Conservation (phyloP, 306 rosid species). For the Acacia crassicarpa region DNA sequence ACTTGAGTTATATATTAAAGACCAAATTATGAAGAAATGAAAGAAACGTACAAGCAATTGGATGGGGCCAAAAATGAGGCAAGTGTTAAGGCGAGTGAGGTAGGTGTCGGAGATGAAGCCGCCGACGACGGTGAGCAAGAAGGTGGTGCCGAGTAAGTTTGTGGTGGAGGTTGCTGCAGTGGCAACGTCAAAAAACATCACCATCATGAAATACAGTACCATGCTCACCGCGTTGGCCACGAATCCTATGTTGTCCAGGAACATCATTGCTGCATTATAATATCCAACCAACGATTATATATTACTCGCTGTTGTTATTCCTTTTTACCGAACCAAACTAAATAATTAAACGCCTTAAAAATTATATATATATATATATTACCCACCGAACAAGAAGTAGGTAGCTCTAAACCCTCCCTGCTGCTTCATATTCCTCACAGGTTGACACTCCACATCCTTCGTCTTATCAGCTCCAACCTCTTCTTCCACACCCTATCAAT, state of each 20-base stretch:
- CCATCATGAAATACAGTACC: constrained; percentile 48
- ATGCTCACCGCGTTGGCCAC: constrained; percentile 64
- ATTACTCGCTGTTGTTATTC: not conserved
- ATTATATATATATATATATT: not conserved
- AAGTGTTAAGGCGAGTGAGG: constrained; percentile 56
- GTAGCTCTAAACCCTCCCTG: constrained; percentile 51
- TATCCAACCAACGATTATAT: not conserved
- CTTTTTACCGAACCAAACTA: not conserved
- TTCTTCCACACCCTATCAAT: constrained; percentile 20
- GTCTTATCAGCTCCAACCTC: constrained; percentile 10
- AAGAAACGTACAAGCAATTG: constrained; percentile 25
- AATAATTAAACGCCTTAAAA: not conserved
- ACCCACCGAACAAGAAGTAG: constrained; percentile 40
- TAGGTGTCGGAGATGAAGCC: constrained; percentile 65
- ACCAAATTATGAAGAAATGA: no score
- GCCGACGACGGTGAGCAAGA: constrained; percentile 54
- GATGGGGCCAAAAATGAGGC: constrained; percentile 49
- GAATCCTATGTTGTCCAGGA: constrained; percentile 56
- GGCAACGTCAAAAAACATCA: constrained; percentile 44
- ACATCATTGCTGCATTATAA: constrained; percentile 40
- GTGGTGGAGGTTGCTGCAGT: constrained; percentile 56
- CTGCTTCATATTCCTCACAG: constrained; percentile 16
- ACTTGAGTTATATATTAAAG: no score
- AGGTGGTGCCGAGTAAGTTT: constrained; percentile 50
- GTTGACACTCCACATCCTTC: constrained; percentile 30